These are phyloP conservation scores for Trypethelium eluteriae DNA, from an alignment of 495 filamentous ascomycete species.

Conservation along the genomic window DNA sequence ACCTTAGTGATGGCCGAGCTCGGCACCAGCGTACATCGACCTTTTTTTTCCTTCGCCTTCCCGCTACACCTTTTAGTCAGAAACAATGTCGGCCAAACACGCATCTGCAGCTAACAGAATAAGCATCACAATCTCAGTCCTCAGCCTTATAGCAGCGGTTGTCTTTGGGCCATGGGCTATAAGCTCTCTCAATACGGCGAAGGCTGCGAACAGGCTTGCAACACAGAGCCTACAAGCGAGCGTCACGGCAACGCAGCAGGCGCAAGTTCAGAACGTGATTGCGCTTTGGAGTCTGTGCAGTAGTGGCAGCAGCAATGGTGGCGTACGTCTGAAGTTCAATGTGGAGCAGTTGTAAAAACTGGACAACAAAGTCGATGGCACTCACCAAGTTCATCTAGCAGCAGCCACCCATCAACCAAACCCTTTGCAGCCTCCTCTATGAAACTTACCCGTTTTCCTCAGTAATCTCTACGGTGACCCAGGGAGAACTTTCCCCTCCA, in stretches of 20 bases:
- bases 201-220: neutral
- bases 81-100: neutral
- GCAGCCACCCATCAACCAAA: neutral
- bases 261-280: neutral
- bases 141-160: neutral
- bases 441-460: neutral
- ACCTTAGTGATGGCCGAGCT: too few species aligned
- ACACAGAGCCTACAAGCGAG: neutral
- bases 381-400: neutral
- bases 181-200: neutral
- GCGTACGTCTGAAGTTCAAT: neutral
- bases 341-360: neutral
- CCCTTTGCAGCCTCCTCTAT: neutral
- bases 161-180: neutral
- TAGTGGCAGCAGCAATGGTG: neutral
- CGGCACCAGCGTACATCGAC: too few species aligned
- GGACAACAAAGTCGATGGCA: neutral
- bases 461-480: neutral
- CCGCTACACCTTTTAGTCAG: too few species aligned
- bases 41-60: too few species aligned
- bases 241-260: neutral
- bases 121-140: neutral
- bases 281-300: neutral
- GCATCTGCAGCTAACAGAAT: neutral
- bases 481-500: neutral